Base-by-base conservation (phyloP, 305 asterid genomes). In the Nicotiana rustica region DNA sequence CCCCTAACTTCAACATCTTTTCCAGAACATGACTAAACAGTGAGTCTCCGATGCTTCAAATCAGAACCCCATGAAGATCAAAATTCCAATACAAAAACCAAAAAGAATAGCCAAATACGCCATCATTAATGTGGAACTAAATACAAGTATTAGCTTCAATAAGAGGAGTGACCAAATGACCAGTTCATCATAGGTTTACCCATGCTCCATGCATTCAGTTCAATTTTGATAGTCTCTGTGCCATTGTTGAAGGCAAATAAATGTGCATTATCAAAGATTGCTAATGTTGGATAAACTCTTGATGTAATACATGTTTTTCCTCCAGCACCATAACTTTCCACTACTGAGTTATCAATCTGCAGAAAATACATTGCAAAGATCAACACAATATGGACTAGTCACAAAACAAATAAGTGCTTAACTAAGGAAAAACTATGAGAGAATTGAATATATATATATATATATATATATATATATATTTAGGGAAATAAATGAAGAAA, bases 271-370 rank as follows among this genome's bases (percentile, higher is more conserved):
- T 82, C 60, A 49, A 64, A 56, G 31, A 85, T 33, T 15, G 89
- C 92, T 65, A 84, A 14, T 3, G 78, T 83, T 0, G 90, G 92
- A 85, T 89, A 87, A 60, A 89, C 90, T 80, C 92, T 85, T 9
- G 90, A 87, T 47, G 88, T 55, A n/a, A 89, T 86, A 47, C 86
- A 83, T 12, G 86, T 86, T 77, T 86, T 87, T 59, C 92, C 92
- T 56, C 88, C 88, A 1, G 59, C 87, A 0, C 88, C 92, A 70
- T 83, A 86, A 19, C 90, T 86, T 71, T 89, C 92, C 4, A 89
- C 87, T 13, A 89, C 92, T 2, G 92, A 89, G 69, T 88, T 84
- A 82, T 89, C 90, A 83, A 89, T 87, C 92, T 89, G 84, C 67
- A 38, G n/a, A 33, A 31, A 1, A 17, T 5, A 41, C 4, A n/a